Conservation (phyloP, 805 yeast species). For the Yarrowia osloensis region DNA sequence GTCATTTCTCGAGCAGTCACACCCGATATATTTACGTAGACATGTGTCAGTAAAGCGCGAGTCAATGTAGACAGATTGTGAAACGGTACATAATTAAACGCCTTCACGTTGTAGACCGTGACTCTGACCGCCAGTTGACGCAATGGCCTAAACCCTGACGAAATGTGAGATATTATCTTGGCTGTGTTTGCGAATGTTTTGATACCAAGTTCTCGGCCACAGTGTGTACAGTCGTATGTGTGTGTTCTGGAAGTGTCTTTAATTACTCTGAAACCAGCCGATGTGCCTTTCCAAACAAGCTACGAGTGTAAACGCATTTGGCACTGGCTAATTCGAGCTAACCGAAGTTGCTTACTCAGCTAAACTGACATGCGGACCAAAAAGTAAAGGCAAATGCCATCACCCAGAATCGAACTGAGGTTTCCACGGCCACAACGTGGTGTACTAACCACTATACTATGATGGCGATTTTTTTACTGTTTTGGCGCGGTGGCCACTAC, state of each 20-base stretch:
- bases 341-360: background rate
- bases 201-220: too few species aligned
- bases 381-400: conserved; percentile 6
- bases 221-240: too few species aligned
- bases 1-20: too few species aligned
- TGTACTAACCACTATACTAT: conserved; percentile 31
- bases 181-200: background rate
- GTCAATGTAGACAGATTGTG: too few species aligned
- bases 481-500: background rate
- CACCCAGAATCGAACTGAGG: conserved; percentile 32
- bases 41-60: too few species aligned
- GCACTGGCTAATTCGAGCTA: too few species aligned
- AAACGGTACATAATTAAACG: too few species aligned
- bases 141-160: background rate
- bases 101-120: too few species aligned
- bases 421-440: conserved; percentile 31
- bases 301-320: background rate
- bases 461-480: background rate
- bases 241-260: background rate
- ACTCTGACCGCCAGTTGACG: too few species aligned
- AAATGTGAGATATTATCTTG: conserved; percentile 4
- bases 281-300: background rate
- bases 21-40: too few species aligned
- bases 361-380: background rate
- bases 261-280: background rate